Base-by-base conservation (phyloP, 2,329 filamentous ascomycete genomes). In the Eutypa lata region DNA sequence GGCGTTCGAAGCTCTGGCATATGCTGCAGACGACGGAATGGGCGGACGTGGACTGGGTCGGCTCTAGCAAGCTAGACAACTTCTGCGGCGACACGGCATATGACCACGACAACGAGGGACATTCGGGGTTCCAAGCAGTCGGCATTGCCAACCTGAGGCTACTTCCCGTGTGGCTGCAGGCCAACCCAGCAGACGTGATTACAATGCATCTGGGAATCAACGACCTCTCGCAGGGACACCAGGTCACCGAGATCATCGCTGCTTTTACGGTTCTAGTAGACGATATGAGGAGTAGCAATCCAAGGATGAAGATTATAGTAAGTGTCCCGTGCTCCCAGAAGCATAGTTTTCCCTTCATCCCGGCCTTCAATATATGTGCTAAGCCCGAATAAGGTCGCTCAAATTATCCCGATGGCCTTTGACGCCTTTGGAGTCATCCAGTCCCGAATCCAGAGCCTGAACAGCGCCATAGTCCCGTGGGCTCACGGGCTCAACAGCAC, bases 151-250 rank as follows among this genome's bases (percentile, higher is more conserved):
- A 72, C 53, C 64, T 65, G 48, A 70, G 70, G 33, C 69, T 75
- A 64, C 63, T 76, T 19, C 71, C 71, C 42, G 72, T 71, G 22
- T 77, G 73, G 73, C 64, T 76, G 44, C 59, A 71, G 61, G 58
- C 35, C 14, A 76, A 73, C 55, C 71, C 71, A 0, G 72, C 74
- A 2, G 72, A 76, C 56, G 69, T 76, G 24, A 70, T 76, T 51
- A 75, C 71, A 10, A 75, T 76, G 72, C 73, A 76, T 58, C 56
- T 76, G 2, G 73, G 74, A 18, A 76, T 74, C 42, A 76, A 76
- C 55, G 73, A 76, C 48, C 71, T 70, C 53, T 71, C 72, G 48
- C 70, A 73, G 60, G 71, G 66, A 56, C 72, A 71, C 64, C 59
- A 63, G 3, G 59, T 64, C 0, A 53, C 56, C 31, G 66, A 73